phyloP scores from a whole-genome alignment of 257 asterid genomes.

The Cruciata laevipes region DNA sequence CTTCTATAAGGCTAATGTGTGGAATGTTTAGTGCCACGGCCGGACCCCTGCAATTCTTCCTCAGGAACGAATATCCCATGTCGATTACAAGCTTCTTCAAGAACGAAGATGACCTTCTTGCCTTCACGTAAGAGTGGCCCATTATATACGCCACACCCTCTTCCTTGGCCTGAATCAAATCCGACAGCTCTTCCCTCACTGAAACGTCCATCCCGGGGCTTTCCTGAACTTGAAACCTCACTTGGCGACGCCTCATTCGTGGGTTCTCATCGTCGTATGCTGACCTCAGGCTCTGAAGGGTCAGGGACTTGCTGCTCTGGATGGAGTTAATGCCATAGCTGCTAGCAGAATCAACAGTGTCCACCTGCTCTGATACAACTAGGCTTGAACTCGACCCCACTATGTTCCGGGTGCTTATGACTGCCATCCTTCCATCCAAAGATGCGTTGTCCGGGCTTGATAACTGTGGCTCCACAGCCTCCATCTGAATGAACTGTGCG shows the following conservation, averaged over 20 bases:
- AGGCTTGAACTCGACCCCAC: conserved; percentile 40
- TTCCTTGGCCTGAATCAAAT: conserved; percentile 79
- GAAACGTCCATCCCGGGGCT: conserved; percentile 53
- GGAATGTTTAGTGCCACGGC: conserved; percentile 87
- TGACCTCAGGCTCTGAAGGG: conserved; percentile 66
- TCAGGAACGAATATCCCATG: conserved; percentile 80
- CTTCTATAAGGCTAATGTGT: conserved; percentile 90
- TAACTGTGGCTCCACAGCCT: conserved; percentile 70
- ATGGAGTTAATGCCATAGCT: conserved; percentile 21
- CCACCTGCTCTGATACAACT: conserved; percentile 35
- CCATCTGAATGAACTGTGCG: conserved; percentile 94
- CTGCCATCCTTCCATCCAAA: conserved; percentile 94
- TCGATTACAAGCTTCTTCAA: conserved; percentile 74
- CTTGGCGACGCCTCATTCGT: conserved; percentile 55
- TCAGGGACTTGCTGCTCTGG: conserved; percentile 68
- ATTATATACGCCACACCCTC: conserved; percentile 87
- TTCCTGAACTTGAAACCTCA: conserved; percentile 55
- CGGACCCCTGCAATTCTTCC: conserved; percentile 94
- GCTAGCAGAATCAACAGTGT: conserved; percentile 22
- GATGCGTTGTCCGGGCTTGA: conserved; percentile 57
- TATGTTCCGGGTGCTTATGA: conserved; percentile 47
- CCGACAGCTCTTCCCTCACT: conserved; percentile 72
- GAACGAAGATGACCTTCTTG: conserved; percentile 66
- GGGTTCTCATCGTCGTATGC: conserved; percentile 76
- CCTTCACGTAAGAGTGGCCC: conserved; percentile 92